A percentile compares a stretch with the other conserved stretches of the same genome.
phyloP scores from a whole-genome alignment of 1,284 basidiomycete species.

The Microbotryum scabiosae region DNA sequence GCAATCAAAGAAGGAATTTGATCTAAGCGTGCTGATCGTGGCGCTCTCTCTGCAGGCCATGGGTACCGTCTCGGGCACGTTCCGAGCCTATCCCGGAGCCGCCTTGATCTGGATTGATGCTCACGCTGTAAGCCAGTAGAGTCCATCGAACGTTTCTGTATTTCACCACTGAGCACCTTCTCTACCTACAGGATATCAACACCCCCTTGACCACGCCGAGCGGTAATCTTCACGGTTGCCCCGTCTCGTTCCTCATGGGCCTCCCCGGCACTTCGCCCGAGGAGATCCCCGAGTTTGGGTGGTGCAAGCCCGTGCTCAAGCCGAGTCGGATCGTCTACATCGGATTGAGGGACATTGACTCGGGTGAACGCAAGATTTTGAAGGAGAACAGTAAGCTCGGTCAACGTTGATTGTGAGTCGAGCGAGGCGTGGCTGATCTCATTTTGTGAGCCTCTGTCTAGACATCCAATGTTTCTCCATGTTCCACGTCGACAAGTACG shows the following conservation, averaged over 20 bases:
- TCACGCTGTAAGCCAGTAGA: conserved; percentile 35
- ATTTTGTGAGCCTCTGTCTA: neutral
- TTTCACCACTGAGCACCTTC: neutral
- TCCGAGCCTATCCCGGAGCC: conserved; percentile 50
- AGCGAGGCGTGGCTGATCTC: neutral
- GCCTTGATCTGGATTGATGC: conserved; percentile 74
- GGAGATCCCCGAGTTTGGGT: conserved; percentile 55
- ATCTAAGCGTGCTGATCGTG: neutral
- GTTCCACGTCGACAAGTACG: conserved; percentile 96
- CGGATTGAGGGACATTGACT: conserved; percentile 87
- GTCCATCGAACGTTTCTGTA: neutral
- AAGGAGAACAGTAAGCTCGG: conserved; percentile 52
- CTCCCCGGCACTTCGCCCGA: conserved; percentile 37
- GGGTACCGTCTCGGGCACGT: conserved; percentile 78
- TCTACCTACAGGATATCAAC: conserved; percentile 88
- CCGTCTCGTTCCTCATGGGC: conserved; percentile 74
- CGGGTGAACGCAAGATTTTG: conserved; percentile 80
- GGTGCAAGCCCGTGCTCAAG: conserved; percentile 67
- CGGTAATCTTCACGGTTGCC: conserved; percentile 98
- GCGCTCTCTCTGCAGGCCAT: conserved; percentile 77
- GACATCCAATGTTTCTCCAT: conserved; percentile 90
- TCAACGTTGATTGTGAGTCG: no score
- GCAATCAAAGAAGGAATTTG: neutral
- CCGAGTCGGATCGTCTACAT: conserved; percentile 81
- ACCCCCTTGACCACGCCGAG: conserved; percentile 71